Base-by-base conservation (phyloP, 768 basidiomycete genomes). In the Phaffia tasmanica region DNA sequence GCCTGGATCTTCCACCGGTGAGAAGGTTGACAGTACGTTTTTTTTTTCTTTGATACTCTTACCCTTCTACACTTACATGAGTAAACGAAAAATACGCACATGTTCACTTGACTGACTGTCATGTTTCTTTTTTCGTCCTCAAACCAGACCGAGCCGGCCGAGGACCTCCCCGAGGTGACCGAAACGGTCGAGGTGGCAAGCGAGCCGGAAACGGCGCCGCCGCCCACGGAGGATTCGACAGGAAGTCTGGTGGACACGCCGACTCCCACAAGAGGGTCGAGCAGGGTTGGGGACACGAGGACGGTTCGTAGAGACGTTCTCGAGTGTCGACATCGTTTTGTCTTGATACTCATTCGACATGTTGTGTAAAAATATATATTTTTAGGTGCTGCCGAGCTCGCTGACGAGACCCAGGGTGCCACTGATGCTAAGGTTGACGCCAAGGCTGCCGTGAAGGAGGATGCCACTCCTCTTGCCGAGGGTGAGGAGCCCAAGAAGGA, bases 201-300 rank as follows among this genome's bases (percentile, higher is more conserved):
- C 61, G 50, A 14, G 6, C 51, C 55, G 61, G 61, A 49, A 51
- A 48, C 46, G 67, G 67, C 49, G 62, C 67, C 55, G 56, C 57
- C 57, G 32, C 67, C 32, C 67, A 68, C 67, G 62, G 67, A 23
- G 67, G 67, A 42, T 63, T 57, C 67, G 67, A 68, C 67, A 27
- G 54, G 29, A 68, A 68, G 62, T 68, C 67, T 29, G 62, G 56
- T 9, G 67, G 67, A 51, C 67, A 64, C 67, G 42, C 42, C 29
- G 67, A 68, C 67, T 63, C 67, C 42, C 62, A 68, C 61, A 68
- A 68, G 67, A 62, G 57, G 60, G 54, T 63, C 48, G 67, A 63
- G 57, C 35, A 62, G 23, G 67, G 67, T 19, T 63, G 53, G 51
- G 67, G 67, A 49, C 54, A 55, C 62, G 46, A 63, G 62, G 60